These are phyloP conservation scores for Globisporangium takayamanum DNA, from an alignment of 352 stramenopile species.

Conservation along the genomic window DNA sequence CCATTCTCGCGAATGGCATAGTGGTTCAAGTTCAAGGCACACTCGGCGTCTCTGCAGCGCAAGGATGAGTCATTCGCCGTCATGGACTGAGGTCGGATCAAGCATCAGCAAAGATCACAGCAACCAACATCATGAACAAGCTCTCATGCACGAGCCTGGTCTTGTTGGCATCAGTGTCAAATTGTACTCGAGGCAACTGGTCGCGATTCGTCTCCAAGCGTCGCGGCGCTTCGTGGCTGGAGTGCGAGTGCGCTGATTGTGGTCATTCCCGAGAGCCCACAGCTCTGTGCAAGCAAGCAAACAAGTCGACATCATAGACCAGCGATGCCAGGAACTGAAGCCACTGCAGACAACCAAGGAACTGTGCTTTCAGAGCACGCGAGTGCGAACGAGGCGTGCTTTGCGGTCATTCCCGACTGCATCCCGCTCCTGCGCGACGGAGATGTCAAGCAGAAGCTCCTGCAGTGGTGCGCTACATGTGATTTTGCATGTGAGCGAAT, in stretches of 20 bases:
- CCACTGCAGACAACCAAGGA: neutral
- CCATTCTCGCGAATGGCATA: too few relatives aligned
- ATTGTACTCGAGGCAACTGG: too few relatives aligned
- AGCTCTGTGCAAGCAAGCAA: neutral
- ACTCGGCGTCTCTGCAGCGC: too few relatives aligned
- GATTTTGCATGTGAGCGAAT: neutral
- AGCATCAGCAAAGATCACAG: too few relatives aligned
- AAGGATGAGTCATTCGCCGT: too few relatives aligned
- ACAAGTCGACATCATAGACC: neutral
- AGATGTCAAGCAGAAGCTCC: slow-evolving; percentile 61
- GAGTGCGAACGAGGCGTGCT: slow-evolving; percentile 4
- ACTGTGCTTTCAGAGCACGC: neutral
- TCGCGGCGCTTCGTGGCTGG: neutral
- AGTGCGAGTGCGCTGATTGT: neutral
- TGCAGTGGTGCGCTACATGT: slow-evolving; percentile 44
- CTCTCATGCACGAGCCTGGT: too few relatives aligned
- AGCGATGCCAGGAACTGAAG: neutral
- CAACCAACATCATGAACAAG: too few relatives aligned
- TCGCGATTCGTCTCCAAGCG: neutral
- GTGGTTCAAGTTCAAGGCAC: too few relatives aligned
- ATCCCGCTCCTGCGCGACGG: slow-evolving; percentile 35
- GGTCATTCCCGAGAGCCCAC: neutral
- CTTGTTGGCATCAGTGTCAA: too few relatives aligned
- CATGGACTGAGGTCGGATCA: too few relatives aligned
- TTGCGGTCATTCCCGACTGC: slow-evolving; percentile 44